Evolutionary conservation across 495 filamentous ascomycete species (phyloP).

Genomic region (Aspergillus affinis): DNA sequence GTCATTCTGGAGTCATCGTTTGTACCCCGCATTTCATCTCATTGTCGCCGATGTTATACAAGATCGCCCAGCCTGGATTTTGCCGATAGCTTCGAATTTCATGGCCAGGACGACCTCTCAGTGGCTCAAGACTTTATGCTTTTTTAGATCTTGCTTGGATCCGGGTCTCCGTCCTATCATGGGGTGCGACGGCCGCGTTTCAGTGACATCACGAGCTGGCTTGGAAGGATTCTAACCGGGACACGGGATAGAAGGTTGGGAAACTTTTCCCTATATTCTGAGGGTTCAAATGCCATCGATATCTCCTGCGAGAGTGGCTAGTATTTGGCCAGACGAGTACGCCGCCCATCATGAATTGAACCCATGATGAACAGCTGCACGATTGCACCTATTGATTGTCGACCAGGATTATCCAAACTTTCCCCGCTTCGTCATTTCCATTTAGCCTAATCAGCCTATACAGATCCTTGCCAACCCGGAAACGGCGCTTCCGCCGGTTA

Average conservation of each 20-base stretch:
- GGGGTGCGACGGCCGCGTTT: not conserved
- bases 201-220: not conserved
- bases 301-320: too few relatives aligned
- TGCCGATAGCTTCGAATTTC: not conserved
- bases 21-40: not conserved
- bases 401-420: not conserved
- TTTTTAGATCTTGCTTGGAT: not conserved
- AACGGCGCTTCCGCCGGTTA: slow-evolving; percentile 8
- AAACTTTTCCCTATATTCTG: not conserved
- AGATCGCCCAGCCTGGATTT: not conserved
- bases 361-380: too few relatives aligned
- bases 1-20: not conserved
- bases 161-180: not conserved
- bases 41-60: not conserved
- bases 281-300: not conserved
- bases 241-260: too few relatives aligned
- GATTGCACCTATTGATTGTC: too few relatives aligned
- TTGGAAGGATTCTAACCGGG: not conserved
- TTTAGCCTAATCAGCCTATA: slow-evolving; percentile 4
- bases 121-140: not conserved
- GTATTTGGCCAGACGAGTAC: too few relatives aligned
- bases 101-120: not conserved
- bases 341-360: not conserved
- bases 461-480: not conserved
- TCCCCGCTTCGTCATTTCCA: not conserved